Base-by-base conservation (phyloP, 139 green algal genomes). In the Chlorella vulgaris region DNA sequence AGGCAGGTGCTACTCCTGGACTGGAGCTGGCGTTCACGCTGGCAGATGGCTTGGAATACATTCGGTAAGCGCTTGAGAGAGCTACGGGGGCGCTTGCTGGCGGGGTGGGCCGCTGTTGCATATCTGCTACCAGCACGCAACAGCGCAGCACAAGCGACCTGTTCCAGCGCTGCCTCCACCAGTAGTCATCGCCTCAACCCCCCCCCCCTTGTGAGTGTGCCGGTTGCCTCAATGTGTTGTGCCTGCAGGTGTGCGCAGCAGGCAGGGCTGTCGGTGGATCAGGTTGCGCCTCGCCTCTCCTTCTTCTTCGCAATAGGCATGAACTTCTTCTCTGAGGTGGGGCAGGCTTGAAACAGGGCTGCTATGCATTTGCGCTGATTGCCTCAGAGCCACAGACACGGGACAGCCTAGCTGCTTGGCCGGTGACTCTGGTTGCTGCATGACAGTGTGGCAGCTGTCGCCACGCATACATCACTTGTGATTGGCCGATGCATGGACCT, bases 291-390 rank as follows among this genome's bases (percentile, higher is more conserved):
- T 0, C 83, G 86, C 39, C 60, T 91, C 6, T 89, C 84, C 3
- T 91, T 90, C 67, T 91, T 90, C 77, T 94, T 90, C 29, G 91
- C 87, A 22, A 85, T 94, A 8, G 91, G 91, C 38, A 90, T 94
- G 87, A 69, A 94, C 78, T 94, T 95, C 73, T 94, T 90, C 70
- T 39, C 73, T 2, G 89, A 94, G 86, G 82, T 90, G 35, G 13
- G 58, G 7, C 2, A 39, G 63, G 63, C 55, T n/a, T 15, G 18
- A n/a, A 5, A 65, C 8, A 29, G 55, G 15, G 55, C 55, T 65
- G 55, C 22, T 65, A 8, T 10, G 47, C 13, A 55, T 24, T 15
- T 10, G 47, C 47, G 15, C 47, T 24, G 47, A 10, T 55, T 10
- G 47, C 13, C 47, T 55, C 13, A 55, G 13, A 24, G 47, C 47